Evolutionary conservation across 257 asterid species (phyloP), one percentile per base, ranked within the genome.

Genomic region (Knoxia roxburghii): DNA sequence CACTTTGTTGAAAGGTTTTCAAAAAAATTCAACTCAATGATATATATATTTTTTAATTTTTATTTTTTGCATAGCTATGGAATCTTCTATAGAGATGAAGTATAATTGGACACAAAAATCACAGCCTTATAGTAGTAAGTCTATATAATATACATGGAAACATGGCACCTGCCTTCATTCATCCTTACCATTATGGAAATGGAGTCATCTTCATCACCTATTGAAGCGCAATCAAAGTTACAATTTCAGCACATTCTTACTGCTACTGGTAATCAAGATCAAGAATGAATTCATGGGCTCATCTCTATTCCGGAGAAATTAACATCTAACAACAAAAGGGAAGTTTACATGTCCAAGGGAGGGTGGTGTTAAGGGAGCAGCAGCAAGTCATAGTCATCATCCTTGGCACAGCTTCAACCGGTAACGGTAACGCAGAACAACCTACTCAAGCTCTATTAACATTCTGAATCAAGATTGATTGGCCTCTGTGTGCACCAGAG

Each of bases 381-480:
- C n/a, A 70, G 69, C 33, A 24, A 7, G 53, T 21, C 64, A n/a
- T n/a, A n/a, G n/a, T n/a, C n/a, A n/a, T n/a, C n/a, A 52, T 52
- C 65, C 70, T 70, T 3, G 0, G 27, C 45, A 27, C 65, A 39
- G 74, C 73, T 61, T 35, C n/a, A 52, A 21, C 15, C 37, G 55
- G 13, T n/a, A n/a, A n/a, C n/a, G 1, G 63, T 4, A 49, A 63
- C 26, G 20, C 39, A 30, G 56, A 59, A 52, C 57, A 63, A 27
- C 50, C 58, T 29, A 23, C 30, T 43, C 20, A 54, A 48, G 64
- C 56, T 68, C 59, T 41, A 49, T 27, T 39, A 49, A 29, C 64
- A 52, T 45, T 39, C 48, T 49, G 12, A 70, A 49, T 50, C 41
- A 41, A 33, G 6, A 33, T 33, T 39, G 61, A n/a, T n/a, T 62